Evolutionary conservation across 768 basidiomycete genomes (phyloP), one percentile per base, ranked within the genome.

Genomic region (Psilocybe azurescens): DNA sequence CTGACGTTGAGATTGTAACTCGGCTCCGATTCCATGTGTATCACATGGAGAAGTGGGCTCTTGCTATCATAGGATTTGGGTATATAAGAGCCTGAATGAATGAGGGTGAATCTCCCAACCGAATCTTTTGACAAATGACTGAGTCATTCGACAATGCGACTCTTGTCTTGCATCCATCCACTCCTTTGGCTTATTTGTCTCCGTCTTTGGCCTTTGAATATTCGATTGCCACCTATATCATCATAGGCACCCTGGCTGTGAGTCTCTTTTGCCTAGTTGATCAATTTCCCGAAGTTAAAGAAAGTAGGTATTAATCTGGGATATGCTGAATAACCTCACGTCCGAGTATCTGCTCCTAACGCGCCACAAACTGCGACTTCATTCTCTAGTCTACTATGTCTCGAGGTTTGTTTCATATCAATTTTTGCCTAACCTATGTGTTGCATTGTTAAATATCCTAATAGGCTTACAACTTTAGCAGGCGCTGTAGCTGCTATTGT

Each of bases 141-240:
- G 14, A 39, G 7, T 39, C 38, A 9, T 39, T 39, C 41, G 41
- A 52, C 14, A 52, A 32, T 30, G 20, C 30, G 6, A 32, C 50
- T 6, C 5, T 52, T 5, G 29, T 16, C 14, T 28, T 28, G 28
- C 8, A 29, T 20, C 5, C 50, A 3, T 13, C 50, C 5, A 28
- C 50, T 32, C 50, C 50, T 30, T 10, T 52, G 28, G 50, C 24
- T 30, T 52, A 29, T 28, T 11, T 52, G 28, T 28, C 50, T 28
- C 50, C 50, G 11, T 52, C 50, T 30, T 11, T 52, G 50, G 50
- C 50, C 50, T 52, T 30, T 28, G 24, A 52, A 52, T 52, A 30
- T 20, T 29, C 29, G 10, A 32, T 52, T 7, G 50, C 50, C 8
- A 52, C 50, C 7, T 52, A 52, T 14, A 30, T 52, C 7, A 32